Percentiles rank a stretch among this genome's conserved stretches.
phyloP scores from a whole-genome alignment of 2,329 filamentous ascomycete species.

The Purpureocillium takamizusanense region DNA sequence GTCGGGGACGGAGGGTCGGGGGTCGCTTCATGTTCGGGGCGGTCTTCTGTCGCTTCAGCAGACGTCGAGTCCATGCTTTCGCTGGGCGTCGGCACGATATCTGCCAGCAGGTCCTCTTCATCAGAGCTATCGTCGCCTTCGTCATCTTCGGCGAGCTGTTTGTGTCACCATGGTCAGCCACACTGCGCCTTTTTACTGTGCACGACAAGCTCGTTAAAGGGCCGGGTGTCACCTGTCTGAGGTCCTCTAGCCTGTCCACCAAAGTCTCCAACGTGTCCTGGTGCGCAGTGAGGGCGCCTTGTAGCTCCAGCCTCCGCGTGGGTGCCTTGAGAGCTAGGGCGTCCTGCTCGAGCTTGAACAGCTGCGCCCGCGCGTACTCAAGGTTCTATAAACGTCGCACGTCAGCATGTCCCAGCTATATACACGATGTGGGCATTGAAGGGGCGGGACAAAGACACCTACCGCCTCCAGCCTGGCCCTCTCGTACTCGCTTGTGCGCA shows the following conservation, averaged over 20 bases:
- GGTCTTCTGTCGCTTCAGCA: slow-evolving; percentile 13
- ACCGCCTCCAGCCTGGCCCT: slow-evolving; percentile 34
- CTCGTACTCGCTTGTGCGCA: slow-evolving; percentile 57
- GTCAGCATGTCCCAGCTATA: not conserved
- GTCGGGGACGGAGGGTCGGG: slow-evolving; percentile 6
- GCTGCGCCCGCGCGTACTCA: slow-evolving; percentile 58
- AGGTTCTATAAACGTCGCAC: slow-evolving; percentile 48
- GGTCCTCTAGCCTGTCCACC: slow-evolving; percentile 56
- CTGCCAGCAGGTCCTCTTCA: slow-evolving; percentile 47
- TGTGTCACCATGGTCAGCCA: slow-evolving; percentile 6
- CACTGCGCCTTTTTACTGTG: too few species aligned
- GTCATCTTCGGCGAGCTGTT: slow-evolving; percentile 22
- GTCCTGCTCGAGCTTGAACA: slow-evolving; percentile 64
- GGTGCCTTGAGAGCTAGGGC: slow-evolving; percentile 49
- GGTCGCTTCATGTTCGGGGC: slow-evolving; percentile 10
- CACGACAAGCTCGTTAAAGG: too few species aligned
- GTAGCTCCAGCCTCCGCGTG: slow-evolving; percentile 48
- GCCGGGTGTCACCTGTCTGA: slow-evolving; percentile 52
- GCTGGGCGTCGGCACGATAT: slow-evolving; percentile 45
- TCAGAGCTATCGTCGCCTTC: slow-evolving; percentile 36
- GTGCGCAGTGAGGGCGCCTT: slow-evolving; percentile 55
- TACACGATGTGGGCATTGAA: not conserved
- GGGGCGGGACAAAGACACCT: slow-evolving; percentile 24
- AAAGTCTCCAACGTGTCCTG: slow-evolving; percentile 58
- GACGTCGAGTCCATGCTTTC: slow-evolving; percentile 37